Evolutionary conservation across 2,329 filamentous ascomycete genomes (phyloP).

Genomic region (Colletotrichum brevisporum): DNA sequence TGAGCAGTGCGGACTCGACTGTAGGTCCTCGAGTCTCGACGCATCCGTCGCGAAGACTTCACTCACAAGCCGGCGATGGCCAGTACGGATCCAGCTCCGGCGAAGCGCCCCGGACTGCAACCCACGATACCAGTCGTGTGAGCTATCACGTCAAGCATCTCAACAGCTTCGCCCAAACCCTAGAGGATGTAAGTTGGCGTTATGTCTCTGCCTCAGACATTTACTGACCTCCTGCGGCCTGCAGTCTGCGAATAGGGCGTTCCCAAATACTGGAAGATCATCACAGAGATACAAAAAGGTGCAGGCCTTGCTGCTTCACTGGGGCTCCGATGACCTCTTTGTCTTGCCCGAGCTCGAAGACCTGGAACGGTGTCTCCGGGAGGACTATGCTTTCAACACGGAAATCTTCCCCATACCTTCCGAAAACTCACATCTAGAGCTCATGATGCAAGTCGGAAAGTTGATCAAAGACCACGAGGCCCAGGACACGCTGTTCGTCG

Average conservation of each 20-base stretch:
- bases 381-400: constrained; percentile 70
- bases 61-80: constrained; percentile 38
- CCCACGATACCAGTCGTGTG: constrained; percentile 70
- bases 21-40: constrained; percentile 54
- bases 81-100: constrained; percentile 62
- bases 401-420: constrained; percentile 72
- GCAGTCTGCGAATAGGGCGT: constrained; percentile 68
- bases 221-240: not conserved
- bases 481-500: constrained; percentile 68
- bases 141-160: constrained; percentile 72
- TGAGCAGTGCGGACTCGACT: constrained; percentile 63
- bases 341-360: constrained; percentile 71
- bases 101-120: constrained; percentile 59
- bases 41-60: constrained; percentile 31
- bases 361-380: constrained; percentile 66
- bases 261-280: constrained; percentile 67
- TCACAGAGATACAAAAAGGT: constrained; percentile 70
- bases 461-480: constrained; percentile 71
- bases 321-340: constrained; percentile 71
- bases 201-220: not conserved
- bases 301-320: constrained; percentile 68
- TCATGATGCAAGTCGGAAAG: constrained; percentile 70
- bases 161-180: constrained; percentile 66
- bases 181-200: constrained; percentile 64
- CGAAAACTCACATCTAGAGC: constrained; percentile 70